A percentile compares a stretch with the other conserved stretches of the same genome.
These are phyloP conservation scores for Lodderomyces pseudojiufengensis DNA, from an alignment of 1,139 yeast species.

Conservation along the genomic window DNA sequence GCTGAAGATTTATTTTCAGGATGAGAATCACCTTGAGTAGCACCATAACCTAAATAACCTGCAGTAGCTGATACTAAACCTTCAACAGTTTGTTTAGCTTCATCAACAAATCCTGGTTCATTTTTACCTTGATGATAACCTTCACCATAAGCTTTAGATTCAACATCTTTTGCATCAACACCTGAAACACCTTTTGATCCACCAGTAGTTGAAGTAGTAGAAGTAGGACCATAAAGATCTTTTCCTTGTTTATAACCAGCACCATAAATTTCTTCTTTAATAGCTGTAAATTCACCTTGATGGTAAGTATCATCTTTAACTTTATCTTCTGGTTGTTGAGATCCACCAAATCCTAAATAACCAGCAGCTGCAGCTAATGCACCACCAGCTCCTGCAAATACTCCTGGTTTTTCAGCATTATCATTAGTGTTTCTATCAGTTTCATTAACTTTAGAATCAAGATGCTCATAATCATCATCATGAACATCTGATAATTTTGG, in stretches of 20 bases:
- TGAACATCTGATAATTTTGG: constrained; percentile 11
- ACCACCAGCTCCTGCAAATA: constrained; percentile 12
- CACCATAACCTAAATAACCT: constrained; percentile 5
- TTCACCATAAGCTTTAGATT: constrained; percentile 6
- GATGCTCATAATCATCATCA: constrained; percentile 6
- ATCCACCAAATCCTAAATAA: constrained; percentile 8
- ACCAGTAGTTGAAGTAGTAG: background rate
- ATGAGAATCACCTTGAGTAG: no score
- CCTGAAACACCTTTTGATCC: background rate
- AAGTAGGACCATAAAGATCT: constrained; percentile 3
- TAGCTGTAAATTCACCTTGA: constrained; percentile 5
- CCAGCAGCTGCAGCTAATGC: constrained; percentile 14
- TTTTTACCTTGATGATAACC: constrained; percentile 6
- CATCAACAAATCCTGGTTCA: constrained; percentile 1
- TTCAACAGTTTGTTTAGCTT: constrained; percentile 6
- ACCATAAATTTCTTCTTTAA: constrained; percentile 7
- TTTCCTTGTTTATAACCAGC: constrained; percentile 10
- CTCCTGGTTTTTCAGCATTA: constrained; percentile 10
- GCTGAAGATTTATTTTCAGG: background rate
- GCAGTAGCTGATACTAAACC: constrained; percentile 7
- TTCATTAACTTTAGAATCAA: constrained; percentile 4
- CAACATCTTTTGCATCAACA: background rate
- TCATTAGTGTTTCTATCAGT: constrained; percentile 6
- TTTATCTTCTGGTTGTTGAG: constrained; percentile 1
- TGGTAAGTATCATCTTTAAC: constrained; percentile 5